Evolutionary conservation across 2,329 filamentous ascomycete genomes (phyloP), one percentile per base, ranked within the genome.

Genomic region (Dothideomycetidae sp.): DNA sequence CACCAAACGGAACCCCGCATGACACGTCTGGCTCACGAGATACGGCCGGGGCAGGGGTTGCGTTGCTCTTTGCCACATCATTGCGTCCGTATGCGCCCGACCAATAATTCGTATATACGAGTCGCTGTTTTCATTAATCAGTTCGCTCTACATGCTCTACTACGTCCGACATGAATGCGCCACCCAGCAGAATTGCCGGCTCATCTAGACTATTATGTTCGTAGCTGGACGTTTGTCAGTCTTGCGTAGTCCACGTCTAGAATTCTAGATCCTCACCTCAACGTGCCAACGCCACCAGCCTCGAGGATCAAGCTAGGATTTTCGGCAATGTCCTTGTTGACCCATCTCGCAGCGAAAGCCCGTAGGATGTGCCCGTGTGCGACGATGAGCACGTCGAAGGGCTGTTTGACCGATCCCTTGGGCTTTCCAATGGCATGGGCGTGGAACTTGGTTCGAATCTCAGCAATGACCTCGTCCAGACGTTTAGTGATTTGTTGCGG

Each of bases 351-450:
- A 5, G 86, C 85, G 55, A 94, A 84, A 0, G 83, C 82, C 11
- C 86, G 69, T 37, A 94, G 62, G 40, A 93, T 88, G 60, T 93
- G 86, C 0, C 86, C 86, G 54, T 94, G 86, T 14, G 83, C 86
- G 4, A 94, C 83, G 33, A 93, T 67, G 15, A 88, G 57, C 12
- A 88, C 73, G 56, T 88, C 81, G 11, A 71, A 62, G 16, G 62
- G 71, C 37, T 52, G 44, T 3, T 36, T 36, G 3, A 52, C 50
- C 16, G 44, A 42, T 2, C 48, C 51, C 11, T 58, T 62, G 9
- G 61, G 53, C 47, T 70, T 67, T 5, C 69, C 70, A 46, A 88
- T 77, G 14, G 52, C 50, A 17, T 51, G 49, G 2, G 44, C 44
- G 39, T 66, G 63, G 38, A 54, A 65, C 15, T 53, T 53, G 15